A percentile compares a stretch with the other conserved stretches of the same genome.
Evolutionary conservation across 2,329 filamentous ascomycete species (phyloP).

Genomic region (Emmonsiellopsis sp.): DNA sequence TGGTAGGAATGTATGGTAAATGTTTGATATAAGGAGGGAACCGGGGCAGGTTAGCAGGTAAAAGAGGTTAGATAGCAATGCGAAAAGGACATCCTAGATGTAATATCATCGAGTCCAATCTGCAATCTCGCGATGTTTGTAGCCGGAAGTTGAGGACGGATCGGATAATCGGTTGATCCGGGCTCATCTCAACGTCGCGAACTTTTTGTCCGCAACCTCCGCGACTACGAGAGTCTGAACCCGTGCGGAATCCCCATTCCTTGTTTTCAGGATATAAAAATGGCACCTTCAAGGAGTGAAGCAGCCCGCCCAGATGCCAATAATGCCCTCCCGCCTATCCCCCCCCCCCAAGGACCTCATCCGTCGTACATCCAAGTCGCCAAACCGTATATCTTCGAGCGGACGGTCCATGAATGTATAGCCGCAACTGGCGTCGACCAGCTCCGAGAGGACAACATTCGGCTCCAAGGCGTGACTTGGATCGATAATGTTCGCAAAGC

Average conservation of each 20-base stretch:
- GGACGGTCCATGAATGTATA: slow-evolving; percentile 66
- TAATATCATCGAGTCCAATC: too few relatives aligned
- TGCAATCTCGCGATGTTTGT: too few relatives aligned
- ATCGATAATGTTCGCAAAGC: slow-evolving; percentile 76
- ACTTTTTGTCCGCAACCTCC: not conserved
- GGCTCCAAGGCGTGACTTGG: slow-evolving; percentile 78
- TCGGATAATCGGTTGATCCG: slow-evolving; percentile 1
- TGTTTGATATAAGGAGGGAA: too few relatives aligned
- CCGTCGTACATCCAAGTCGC: slow-evolving; percentile 57
- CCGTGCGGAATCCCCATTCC: not conserved
- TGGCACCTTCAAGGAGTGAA: slow-evolving; percentile 8
- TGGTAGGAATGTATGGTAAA: too few relatives aligned
- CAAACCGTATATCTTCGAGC: slow-evolving; percentile 73
- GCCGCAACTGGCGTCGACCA: slow-evolving; percentile 61
- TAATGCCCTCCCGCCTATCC: not conserved
- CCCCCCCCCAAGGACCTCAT: slow-evolving; percentile 41
- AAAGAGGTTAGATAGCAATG: too few relatives aligned
- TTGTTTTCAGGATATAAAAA: not conserved
- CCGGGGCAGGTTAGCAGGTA: too few relatives aligned
- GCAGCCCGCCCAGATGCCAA: not conserved
- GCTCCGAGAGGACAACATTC: slow-evolving; percentile 68
- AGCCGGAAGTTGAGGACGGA: too few relatives aligned
- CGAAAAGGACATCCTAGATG: too few relatives aligned
- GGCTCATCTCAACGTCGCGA: not conserved
- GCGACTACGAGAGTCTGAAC: not conserved